A percentile compares a stretch with the other conserved stretches of the same genome.
Evolutionary conservation across 306 rosid species (phyloP).

Genomic region (Cicer yamashitae): DNA sequence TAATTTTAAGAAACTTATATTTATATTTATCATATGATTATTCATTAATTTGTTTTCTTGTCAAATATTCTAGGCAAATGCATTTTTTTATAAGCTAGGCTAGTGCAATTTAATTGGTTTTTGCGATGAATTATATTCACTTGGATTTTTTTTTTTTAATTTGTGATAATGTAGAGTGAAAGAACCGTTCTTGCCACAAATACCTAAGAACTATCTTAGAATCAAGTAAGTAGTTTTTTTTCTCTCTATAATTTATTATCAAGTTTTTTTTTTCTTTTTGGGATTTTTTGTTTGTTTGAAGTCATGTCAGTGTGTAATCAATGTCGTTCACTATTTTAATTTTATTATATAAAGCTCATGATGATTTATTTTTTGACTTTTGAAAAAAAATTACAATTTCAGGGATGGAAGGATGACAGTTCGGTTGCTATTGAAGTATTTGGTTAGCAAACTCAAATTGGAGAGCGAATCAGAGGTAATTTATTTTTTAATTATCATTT

Average conservation of each 20-base stretch:
- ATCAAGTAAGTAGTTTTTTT: conserved; percentile 65
- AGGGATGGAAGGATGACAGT: conserved; percentile 92
- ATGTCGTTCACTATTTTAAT: conserved; percentile 35
- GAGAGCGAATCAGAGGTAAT: conserved; percentile 95
- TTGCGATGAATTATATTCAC: background rate
- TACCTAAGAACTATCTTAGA: conserved; percentile 88
- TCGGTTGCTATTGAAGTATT: conserved; percentile 85
- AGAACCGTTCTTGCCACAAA: conserved; percentile 89
- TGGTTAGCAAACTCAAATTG: conserved; percentile 81
- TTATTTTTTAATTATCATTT: background rate
- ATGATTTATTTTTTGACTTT: conserved; percentile 23
- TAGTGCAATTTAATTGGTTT: conserved; percentile 9
- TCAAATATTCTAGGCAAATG: background rate
- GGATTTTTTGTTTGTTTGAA: background rate
- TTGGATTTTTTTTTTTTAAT: conserved; percentile 14
- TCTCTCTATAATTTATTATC: background rate
- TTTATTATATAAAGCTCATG: background rate
- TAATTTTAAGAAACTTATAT: background rate
- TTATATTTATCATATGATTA: background rate
- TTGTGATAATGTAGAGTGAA: conserved; percentile 69
- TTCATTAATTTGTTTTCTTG: background rate
- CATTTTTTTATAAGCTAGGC: too few species aligned
- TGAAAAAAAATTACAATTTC: background rate
- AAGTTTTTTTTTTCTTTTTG: background rate
- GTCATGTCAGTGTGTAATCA: conserved; percentile 48